A percentile compares a stretch with the other conserved stretches of the same genome.
These are phyloP conservation scores for Lentinus tigrinus DNA, from an alignment of 768 basidiomycete species.

Conservation along the genomic window DNA sequence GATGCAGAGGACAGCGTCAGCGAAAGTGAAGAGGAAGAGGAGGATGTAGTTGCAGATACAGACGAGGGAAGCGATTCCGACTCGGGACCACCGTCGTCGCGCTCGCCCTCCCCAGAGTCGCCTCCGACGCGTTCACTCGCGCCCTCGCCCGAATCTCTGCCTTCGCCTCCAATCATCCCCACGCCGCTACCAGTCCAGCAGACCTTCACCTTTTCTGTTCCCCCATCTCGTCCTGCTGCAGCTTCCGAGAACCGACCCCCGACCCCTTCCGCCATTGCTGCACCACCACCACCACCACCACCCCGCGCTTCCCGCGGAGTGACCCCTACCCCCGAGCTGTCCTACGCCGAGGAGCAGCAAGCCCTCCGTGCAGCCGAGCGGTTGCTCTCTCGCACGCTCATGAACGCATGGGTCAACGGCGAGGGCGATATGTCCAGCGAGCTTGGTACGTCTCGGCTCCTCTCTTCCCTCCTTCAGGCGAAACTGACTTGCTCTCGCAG, in stretches of 20 bases:
- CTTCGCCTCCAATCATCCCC: conserved; percentile 1
- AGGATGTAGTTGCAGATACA: conserved; percentile 9
- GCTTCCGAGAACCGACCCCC: no score
- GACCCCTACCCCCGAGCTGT: conserved; percentile 2
- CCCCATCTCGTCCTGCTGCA: background rate
- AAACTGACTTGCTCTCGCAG: conserved; percentile 23
- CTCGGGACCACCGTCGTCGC: conserved; percentile 28
- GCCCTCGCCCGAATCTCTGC: conserved; percentile 10
- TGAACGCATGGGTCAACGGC: conserved; percentile 43
- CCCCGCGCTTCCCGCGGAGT: background rate
- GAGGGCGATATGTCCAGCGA: conserved; percentile 43
- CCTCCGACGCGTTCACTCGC: conserved; percentile 9
- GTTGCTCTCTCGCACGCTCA: conserved; percentile 44
- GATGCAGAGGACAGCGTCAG: conserved; percentile 1
- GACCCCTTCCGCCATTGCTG: background rate
- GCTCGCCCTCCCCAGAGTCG: conserved; percentile 27
- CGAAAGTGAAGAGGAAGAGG: conserved; percentile 7
- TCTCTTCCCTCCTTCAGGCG: background rate
- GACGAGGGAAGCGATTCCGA: conserved; percentile 13
- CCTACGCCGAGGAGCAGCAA: conserved; percentile 33
- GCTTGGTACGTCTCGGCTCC: conserved; percentile 31
- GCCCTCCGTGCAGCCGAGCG: conserved; percentile 26
- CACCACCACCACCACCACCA: background rate
- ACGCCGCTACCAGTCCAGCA: background rate
- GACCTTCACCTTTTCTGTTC: background rate